Percentiles rank a stretch among this genome's conserved stretches.
Evolutionary conservation across 805 yeast species (phyloP).

Genomic region (Saccharomycopsis fermentans): DNA sequence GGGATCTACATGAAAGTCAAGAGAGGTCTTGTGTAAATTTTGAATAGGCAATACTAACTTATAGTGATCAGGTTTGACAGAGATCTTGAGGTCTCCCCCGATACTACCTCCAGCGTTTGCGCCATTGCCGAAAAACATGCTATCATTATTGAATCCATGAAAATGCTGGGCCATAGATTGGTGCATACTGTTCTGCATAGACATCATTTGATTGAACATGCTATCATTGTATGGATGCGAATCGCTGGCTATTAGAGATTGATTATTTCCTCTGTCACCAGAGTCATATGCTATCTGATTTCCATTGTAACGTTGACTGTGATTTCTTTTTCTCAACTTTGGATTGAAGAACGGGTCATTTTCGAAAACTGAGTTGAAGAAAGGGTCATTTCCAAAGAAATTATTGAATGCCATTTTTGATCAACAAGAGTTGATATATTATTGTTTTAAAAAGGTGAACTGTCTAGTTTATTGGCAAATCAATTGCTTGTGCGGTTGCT

Average conservation of each 20-base stretch:
- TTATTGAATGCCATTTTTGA: background rate
- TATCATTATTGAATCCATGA: background rate
- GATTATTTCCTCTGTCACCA: background rate
- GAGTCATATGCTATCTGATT: background rate
- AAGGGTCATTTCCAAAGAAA: conserved; percentile 4
- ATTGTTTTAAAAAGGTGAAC: too few species aligned
- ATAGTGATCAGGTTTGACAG: conserved; percentile 6
- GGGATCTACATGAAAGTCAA: conserved; percentile 14
- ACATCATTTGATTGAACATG: background rate
- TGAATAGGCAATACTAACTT: background rate
- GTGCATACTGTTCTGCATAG: background rate
- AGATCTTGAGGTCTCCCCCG: background rate
- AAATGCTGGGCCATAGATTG: background rate
- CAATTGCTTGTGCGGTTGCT: too few species aligned
- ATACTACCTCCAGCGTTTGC: background rate
- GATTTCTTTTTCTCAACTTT: background rate
- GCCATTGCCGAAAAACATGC: background rate
- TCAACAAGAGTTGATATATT: too few species aligned
- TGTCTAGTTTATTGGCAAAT: too few species aligned
- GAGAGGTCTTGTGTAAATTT: conserved; percentile 8
- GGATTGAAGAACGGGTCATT: conserved; percentile 12
- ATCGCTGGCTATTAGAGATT: background rate
- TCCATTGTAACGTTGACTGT: background rate
- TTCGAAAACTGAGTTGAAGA: conserved; percentile 5
- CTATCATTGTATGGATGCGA: background rate